Evolutionary conservation across 768 basidiomycete species (phyloP), one percentile per base, ranked within the genome.

Genomic region (Tephrocybe rancida): DNA sequence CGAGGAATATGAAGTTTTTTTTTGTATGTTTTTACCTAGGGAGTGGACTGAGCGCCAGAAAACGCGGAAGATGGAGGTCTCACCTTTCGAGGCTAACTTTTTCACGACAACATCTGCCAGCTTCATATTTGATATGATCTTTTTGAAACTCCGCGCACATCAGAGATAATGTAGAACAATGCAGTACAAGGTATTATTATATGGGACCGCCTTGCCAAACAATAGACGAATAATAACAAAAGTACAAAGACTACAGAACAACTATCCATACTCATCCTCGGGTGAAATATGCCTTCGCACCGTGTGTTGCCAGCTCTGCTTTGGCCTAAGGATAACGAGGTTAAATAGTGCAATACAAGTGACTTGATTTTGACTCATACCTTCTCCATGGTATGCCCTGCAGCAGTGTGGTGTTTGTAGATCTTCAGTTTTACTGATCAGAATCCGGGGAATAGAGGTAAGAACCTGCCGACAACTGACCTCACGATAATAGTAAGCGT

Each of bases 341-440:
- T 58, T 21, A 34, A 57, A 27, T 30, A 32, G 10, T 14, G 35
- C n/a, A 41, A 22, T 7, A 41, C 39, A 6, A 14, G 11, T 30
- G 32, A 34, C 19, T 16, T 44, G 34, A 42, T 48, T 16, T 16
- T 37, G n/a, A 42, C 42, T 64, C 78, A 57, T 52, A 84, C 91
- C 86, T 93, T 92, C 66, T 89, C 87, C 74, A 95, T 82, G 13
- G 87, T 86, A 69, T 97, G 94, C 2, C 94, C 94, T 53, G 89
- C 90, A 57, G 90, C 85, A 19, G 74, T 87, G 66, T 92, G 85
- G 60, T 91, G 89, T 51, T 73, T 68, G 79, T 88, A 92, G 59
- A 90, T 89, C 90, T 90, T 60, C 26, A n/a, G 47, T 50, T 29
- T 27, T 35, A 10, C 19, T 34, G 19, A 59, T 59, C 13, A 59